Conservation (phyloP, 2,329 filamentous ascomycete species). For the Scedosporium aurantiacum region DNA sequence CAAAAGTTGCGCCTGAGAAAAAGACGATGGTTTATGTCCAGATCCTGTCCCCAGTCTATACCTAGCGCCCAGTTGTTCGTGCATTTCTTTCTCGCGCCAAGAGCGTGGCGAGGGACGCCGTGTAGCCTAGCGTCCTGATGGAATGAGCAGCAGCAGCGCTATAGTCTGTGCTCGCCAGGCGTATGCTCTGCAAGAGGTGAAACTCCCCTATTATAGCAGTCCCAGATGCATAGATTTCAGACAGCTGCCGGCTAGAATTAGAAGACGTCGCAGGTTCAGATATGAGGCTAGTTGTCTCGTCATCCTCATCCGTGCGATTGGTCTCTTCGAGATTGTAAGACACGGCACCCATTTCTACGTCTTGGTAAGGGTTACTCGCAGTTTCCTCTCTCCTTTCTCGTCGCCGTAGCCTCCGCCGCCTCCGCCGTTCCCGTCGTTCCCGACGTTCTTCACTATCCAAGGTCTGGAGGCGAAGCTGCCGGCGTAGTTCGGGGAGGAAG, state of each 20-base stretch:
- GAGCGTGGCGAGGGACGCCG: constrained; percentile 40
- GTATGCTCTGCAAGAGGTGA: constrained; percentile 38
- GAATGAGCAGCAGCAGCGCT: constrained; percentile 27
- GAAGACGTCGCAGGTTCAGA: constrained; percentile 2
- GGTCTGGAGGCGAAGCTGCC: constrained; percentile 26
- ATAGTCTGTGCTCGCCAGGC: constrained; percentile 22
- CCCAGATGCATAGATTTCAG: constrained; percentile 42
- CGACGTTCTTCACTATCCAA: constrained; percentile 42
- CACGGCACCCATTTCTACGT: constrained; percentile 34
- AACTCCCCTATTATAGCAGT: constrained; percentile 44
- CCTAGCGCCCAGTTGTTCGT: constrained; percentile 16
- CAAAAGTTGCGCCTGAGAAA: neutral
- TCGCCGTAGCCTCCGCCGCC: constrained; percentile 24
- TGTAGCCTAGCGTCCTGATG: constrained; percentile 43
- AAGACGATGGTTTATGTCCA: neutral
- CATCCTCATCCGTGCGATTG: constrained; percentile 13
- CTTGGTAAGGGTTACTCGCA: constrained; percentile 11
- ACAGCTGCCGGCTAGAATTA: constrained; percentile 25
- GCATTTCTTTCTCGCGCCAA: constrained; percentile 31
- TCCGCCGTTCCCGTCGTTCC: constrained; percentile 21
- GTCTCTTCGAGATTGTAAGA: constrained; percentile 12
- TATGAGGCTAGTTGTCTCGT: constrained; percentile 13
- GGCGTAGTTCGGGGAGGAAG: constrained; percentile 4
- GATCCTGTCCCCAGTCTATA: neutral
- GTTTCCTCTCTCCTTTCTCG: neutral